Conservation (phyloP, 176 grass and related monocot species). For the Cocos nucifera region DNA sequence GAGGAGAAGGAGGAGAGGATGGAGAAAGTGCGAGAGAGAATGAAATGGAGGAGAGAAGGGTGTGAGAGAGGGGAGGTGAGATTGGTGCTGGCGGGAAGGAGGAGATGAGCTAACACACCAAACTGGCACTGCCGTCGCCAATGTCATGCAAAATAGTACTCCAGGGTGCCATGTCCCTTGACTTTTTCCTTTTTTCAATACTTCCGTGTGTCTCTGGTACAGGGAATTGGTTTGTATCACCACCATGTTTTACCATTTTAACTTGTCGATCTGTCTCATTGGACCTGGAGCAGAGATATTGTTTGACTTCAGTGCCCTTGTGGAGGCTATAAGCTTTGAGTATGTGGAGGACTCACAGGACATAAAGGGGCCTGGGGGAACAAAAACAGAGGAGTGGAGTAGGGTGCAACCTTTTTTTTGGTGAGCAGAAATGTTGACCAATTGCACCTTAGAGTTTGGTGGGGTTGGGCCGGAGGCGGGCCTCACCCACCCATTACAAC, state of each 20-base stretch:
- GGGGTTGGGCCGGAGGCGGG: too few relatives aligned
- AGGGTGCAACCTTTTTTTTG: constrained; percentile 27
- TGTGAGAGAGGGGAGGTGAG: constrained; percentile 4
- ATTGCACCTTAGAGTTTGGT: too few relatives aligned
- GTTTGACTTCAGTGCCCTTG: too few relatives aligned
- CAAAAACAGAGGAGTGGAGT: not conserved
- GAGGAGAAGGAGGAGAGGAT: constrained; percentile 15
- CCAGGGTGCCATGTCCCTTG: not conserved
- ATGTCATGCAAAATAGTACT: constrained; percentile 8
- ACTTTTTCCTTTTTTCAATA: not conserved
- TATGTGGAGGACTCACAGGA: constrained; percentile 3
- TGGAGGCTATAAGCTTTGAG: not conserved
- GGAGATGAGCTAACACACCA: constrained; percentile 68
- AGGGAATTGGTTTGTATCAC: too few relatives aligned
- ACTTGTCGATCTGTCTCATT: too few relatives aligned
- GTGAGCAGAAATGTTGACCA: constrained; percentile 55
- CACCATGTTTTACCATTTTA: too few relatives aligned
- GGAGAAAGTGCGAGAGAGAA: not conserved
- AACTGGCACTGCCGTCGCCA: constrained; percentile 17
- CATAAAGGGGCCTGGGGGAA: not conserved
- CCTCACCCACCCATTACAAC: too few relatives aligned
- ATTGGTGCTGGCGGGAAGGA: not conserved
- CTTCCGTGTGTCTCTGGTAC: not conserved
- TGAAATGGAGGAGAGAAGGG: constrained; percentile 4
- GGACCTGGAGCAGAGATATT: too few relatives aligned